Evolutionary conservation across 1,284 basidiomycete genomes (phyloP).

Genomic region (Mixia osmundae): DNA sequence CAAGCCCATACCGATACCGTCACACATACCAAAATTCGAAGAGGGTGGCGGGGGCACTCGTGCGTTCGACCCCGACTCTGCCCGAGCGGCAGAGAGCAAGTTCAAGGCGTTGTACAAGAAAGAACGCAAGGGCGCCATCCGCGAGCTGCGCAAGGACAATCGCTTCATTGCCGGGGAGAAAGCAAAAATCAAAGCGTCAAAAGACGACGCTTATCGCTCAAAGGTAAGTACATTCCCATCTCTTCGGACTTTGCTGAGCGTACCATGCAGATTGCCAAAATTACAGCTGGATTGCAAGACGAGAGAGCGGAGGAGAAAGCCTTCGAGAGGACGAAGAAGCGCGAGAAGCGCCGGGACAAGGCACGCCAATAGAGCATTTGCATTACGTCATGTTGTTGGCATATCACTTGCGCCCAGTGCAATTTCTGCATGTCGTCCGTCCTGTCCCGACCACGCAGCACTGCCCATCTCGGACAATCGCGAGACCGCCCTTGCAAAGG

Average conservation of each 20-base stretch:
- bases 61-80: constrained; percentile 71
- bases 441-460: constrained; percentile 53
- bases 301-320: constrained; percentile 91
- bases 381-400: background rate
- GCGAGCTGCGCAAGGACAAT: constrained; percentile 87
- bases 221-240: constrained; percentile 17
- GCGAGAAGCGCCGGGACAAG: constrained; percentile 52
- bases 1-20: constrained; percentile 84
- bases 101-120: constrained; percentile 76
- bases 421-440: constrained; percentile 18
- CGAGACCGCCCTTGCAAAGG: constrained; percentile 77
- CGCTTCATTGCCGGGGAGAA: constrained; percentile 74
- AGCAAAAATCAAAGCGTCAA: constrained; percentile 56
- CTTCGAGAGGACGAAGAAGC: constrained; percentile 37
- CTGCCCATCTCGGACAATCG: constrained; percentile 79
- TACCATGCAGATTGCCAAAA: constrained; percentile 29
- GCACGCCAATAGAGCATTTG: constrained; percentile 28
- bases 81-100: constrained; percentile 68
- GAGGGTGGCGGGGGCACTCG: constrained; percentile 51
- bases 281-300: constrained; percentile 54
- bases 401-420: too few species aligned
- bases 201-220: constrained; percentile 39
- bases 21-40: constrained; percentile 87
- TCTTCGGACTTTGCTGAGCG: too few species aligned
- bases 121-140: constrained; percentile 87